phyloP scores from a whole-genome alignment of 148 eudicot species.

The Amaranthus hypochondriacus region DNA sequence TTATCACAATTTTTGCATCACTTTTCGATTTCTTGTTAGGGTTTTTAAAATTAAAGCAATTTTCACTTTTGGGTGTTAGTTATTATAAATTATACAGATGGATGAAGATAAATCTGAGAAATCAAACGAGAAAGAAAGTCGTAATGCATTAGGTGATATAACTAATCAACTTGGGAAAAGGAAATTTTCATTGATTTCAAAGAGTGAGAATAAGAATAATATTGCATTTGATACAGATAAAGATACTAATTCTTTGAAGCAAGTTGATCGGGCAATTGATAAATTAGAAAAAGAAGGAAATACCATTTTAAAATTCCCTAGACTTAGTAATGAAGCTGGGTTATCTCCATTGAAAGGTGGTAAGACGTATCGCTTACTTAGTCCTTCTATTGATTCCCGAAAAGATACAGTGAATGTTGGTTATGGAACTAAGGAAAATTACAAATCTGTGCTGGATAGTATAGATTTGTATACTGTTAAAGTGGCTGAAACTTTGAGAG shows the following conservation, averaged over 20 bases:
- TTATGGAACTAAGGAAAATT: conserved; percentile 22
- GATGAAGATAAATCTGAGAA: conserved; percentile 33
- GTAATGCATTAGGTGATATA: conserved; percentile 46
- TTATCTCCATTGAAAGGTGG: conserved; percentile 36
- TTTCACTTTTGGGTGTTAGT: background rate
- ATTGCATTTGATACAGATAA: conserved; percentile 5
- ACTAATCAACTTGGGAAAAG: conserved; percentile 55
- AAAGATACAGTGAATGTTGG: conserved; percentile 11
- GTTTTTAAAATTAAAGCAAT: conserved; percentile 6
- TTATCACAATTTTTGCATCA: background rate
- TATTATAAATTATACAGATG: conserved; percentile 22
- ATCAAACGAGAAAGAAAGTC: conserved; percentile 7
- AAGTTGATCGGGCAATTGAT: conserved; percentile 29
- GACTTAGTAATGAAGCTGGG: conserved; percentile 19
- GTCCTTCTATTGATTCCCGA: conserved; percentile 20
- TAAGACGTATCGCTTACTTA: conserved; percentile 35
- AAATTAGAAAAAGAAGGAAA: conserved; percentile 29
- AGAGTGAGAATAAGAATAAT: conserved; percentile 8
- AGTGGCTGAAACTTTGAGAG: conserved; percentile 18
- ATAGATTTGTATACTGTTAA: conserved; percentile 18
- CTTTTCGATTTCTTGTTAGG: conserved; percentile 3
- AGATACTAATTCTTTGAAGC: conserved; percentile 28
- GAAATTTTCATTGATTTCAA: conserved; percentile 31
- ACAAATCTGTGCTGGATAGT: conserved; percentile 16
- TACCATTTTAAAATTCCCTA: conserved; percentile 10